Base-by-base conservation (phyloP, 1,284 basidiomycete genomes). In the Ceratobasidium sp. region DNA sequence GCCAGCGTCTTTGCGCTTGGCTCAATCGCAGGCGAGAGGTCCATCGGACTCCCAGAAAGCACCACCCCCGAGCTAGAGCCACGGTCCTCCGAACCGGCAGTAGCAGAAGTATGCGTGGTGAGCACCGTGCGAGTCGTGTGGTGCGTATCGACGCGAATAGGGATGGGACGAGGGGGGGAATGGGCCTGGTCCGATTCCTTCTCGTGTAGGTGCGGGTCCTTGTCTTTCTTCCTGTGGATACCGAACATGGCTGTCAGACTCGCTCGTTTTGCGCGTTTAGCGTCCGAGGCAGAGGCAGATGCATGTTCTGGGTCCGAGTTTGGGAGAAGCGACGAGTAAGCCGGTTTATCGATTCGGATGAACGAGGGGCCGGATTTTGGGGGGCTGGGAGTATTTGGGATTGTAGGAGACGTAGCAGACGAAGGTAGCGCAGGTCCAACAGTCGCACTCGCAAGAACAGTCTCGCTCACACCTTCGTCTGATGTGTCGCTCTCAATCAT, bases 171-270 rank as follows among this genome's bases (percentile, higher is more conserved):
- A 5, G 56, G 42, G 3, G 42, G 59, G 9, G 38, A 44, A 28
- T 12, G 25, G 46, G 30, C 60, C 11, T 38, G 36, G 25, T 42
- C 38, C 4, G 53, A 14, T 28, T 59, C 42, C 46, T 70, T 59
- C 14, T 70, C 67, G 16, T 21, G 25, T 3, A 8, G 25, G 25
- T 42, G 36, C 11, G 36, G 18, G 18, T 70, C 67, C 28, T 70
- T 70, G 67, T 44, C 33, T 21, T 70, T 70, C 30, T 70, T 70
- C 25, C 67, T 23, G 33, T 23, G 30, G n/a, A 70, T 30, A 9
- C 67, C 46, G 28, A 70, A 56, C 67, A 70, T 70, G 30, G 67
- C 67, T 7, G 67, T 70, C 56, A 70, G 33, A 51, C 67, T 70
- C 23, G 54, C 18, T 23, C 67, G 51, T 21, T 70, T 70, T 8